phyloP scores from a whole-genome alignment of 306 rosid species.

The Sphenostylis stenocarpa region DNA sequence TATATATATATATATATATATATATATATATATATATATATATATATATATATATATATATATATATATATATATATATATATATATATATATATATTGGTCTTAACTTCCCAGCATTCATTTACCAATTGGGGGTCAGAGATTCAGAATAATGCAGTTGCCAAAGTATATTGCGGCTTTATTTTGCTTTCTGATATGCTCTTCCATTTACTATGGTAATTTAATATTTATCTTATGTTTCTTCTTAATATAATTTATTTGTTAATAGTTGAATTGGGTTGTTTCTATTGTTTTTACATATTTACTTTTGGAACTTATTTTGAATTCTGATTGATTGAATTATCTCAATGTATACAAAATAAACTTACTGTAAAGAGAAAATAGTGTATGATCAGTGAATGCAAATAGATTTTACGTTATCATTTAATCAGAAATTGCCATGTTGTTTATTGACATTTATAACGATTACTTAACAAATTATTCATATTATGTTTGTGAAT shows the following conservation, averaged over 20 bases:
- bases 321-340: background rate
- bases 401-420: too few species aligned
- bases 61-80: background rate
- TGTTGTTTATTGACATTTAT: too few species aligned
- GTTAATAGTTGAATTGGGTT: background rate
- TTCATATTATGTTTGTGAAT: too few species aligned
- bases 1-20: background rate
- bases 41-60: background rate
- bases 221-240: background rate
- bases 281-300: background rate
- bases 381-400: too few species aligned
- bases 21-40: background rate
- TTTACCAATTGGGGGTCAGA: slow-evolving; percentile 15
- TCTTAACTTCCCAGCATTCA: background rate
- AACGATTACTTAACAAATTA: too few species aligned
- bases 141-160: slow-evolving; percentile 51
- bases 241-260: background rate
- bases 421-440: too few species aligned
- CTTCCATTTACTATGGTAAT: slow-evolving; percentile 49
- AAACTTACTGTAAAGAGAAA: background rate
- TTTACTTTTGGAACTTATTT: too few species aligned
- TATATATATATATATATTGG: background rate
- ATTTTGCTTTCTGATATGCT: slow-evolving; percentile 39
- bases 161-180: slow-evolving; percentile 28
- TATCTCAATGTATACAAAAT: too few species aligned